Evolutionary conservation across 768 basidiomycete species (phyloP).

Genomic region (Russula dissimulans): DNA sequence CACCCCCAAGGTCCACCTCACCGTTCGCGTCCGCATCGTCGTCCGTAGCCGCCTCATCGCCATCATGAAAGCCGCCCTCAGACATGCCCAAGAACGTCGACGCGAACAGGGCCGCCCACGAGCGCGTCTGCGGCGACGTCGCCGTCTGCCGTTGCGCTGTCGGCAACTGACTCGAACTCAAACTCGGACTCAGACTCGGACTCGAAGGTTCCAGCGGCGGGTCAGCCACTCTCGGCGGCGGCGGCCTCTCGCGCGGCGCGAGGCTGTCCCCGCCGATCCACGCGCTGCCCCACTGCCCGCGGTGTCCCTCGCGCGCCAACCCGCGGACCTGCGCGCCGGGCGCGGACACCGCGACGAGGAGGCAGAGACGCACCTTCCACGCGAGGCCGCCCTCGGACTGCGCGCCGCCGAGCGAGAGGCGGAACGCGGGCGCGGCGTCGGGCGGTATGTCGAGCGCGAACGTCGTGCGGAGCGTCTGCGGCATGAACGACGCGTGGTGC

Average conservation of each 20-base stretch:
- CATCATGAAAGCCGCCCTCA: constrained; percentile 51
- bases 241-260: constrained; percentile 48
- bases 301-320: constrained; percentile 44
- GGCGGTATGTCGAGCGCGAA: constrained; percentile 90
- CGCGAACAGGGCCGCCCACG: constrained; percentile 37
- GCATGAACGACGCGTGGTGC: constrained; percentile 67
- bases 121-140: constrained; percentile 21
- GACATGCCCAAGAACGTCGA: constrained; percentile 31
- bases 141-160: background rate
- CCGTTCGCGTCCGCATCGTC: constrained; percentile 19
- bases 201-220: background rate
- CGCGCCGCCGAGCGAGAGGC: constrained; percentile 43
- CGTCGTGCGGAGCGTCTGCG: constrained; percentile 64
- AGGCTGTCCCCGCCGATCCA: constrained; percentile 52
- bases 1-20: constrained; percentile 26
- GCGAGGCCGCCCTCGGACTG: constrained; percentile 59
- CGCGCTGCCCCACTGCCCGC: constrained; percentile 64
- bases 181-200: background rate
- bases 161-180: too few relatives aligned
- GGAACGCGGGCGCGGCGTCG: constrained; percentile 84
- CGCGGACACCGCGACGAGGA: constrained; percentile 69
- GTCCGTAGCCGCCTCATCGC: constrained; percentile 36
- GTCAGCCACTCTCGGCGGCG: constrained; percentile 13
- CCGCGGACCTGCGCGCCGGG: constrained; percentile 41
- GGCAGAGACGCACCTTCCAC: constrained; percentile 81